Evolutionary conservation across 2,329 filamentous ascomycete genomes (phyloP), one percentile per base, ranked within the genome.

Genomic region (Xylogone sp.): DNA sequence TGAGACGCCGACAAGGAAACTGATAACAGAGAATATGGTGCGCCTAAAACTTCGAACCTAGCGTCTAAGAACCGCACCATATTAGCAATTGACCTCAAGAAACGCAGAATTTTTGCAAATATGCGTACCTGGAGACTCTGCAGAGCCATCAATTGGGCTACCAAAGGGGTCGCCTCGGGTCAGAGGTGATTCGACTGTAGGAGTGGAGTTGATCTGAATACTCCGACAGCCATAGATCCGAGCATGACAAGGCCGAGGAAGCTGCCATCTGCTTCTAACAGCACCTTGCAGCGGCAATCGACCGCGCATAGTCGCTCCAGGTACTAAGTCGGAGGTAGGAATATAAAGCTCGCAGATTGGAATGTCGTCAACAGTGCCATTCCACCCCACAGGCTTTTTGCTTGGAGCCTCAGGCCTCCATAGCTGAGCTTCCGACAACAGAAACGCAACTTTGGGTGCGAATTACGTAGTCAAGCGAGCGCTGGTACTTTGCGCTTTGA

Each of bases 1-100:
- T 97, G 93, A 27, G 93, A 97, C 42, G 94, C 89, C 31, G 94
- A 95, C 48, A 99, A 82, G 7, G 87, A 90, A 58, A 96, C 92
- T 20, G 93, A 97, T 61, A 99, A 85, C 57, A 99, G 83, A 50
- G 94, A 97, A 71, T 94, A 94, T 1, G 93, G 91, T 21, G 89
- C 83, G 56, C 94, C 94, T 58, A 99, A 76, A 45, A 97, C 90
- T 71, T 97, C 90, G 70, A 99, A 99, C 52, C 86, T 85, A 50
- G 94, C 94, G 80, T 97, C 94, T 97, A 61, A 47, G 27, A 21
- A 10, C 5, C 27, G 19, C 19, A n/a, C 22, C 22, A 13, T 21
- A 31, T 59, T 22, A 55, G 47, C 21, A 51, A 39, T 18, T 18
- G 34, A 27, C 10, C 24, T 21, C 13, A 44, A 45, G 45, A 42